Evolutionary conservation across 768 basidiomycete species (phyloP), one percentile per base, ranked within the genome.

Genomic region (Mycena galericulata): DNA sequence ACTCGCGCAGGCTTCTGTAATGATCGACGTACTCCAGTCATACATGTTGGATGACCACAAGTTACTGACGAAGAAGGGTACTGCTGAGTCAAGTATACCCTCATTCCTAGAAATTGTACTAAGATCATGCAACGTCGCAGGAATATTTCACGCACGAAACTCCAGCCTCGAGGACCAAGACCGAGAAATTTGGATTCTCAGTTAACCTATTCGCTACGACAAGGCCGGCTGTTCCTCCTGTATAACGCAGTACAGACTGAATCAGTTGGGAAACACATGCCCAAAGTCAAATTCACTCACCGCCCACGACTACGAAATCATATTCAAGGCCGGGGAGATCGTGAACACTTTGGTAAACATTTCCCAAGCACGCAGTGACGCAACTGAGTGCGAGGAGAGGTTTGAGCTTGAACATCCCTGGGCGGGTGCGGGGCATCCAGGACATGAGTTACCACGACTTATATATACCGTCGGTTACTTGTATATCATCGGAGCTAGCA

Each of bases 111-210:
- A 15, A 50, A 49, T 50, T 22, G 38, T 34, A 11, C n/a, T 22
- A 58, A 46, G n/a, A n/a, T 8, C 30, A 49, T 6, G 22, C 9
- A 60, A 49, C 11, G 20, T 30, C 20, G 34, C 7, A 27, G 24
- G 12, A 41, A 49, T 26, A 20, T 6, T 32, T 4, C 11, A 49
- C 66, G 26, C 10, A 68, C 66, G 68, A 69, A 8, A 49, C 68
- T 2, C 68, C 68, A 11, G 68, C 68, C 29, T 75, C 74, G 17
- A 75, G 51, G 26, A 75, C 54, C n/a, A 75, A 54, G 3, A 75
- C 71, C 2, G 55, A 62, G 29, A 71, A 66, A 8, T 34, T 27
- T 1, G 62, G 49, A 24, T 65, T 67, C 40, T 75, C 73, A 2
- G 73, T 64, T n/a, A 75, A 56, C 10, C 74, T 60, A 58, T 70